Evolutionary conservation across 148 eudicot genomes (phyloP).

Genomic region (Nepenthes gracilis): DNA sequence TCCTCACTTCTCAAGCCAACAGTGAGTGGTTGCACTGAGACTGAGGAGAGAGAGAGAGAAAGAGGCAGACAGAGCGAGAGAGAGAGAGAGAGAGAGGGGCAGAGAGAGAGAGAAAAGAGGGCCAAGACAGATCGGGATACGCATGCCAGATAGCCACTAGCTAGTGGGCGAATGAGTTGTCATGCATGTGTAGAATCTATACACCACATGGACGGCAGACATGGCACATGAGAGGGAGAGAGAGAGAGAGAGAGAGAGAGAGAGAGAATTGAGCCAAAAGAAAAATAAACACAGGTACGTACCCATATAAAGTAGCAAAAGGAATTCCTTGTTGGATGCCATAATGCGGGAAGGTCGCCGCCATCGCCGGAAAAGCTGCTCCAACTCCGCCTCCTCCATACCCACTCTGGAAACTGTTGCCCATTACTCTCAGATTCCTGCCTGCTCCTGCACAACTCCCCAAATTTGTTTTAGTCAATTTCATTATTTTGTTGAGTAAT

Average conservation of each 20-base stretch:
- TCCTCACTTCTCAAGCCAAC: too few species aligned
- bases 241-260: slow-evolving; percentile 1
- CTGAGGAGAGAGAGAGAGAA: too few species aligned
- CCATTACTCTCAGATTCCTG: slow-evolving; percentile 2
- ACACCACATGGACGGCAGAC: neutral
- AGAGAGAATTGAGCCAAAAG: neutral
- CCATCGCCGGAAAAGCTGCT: slow-evolving; percentile 1
- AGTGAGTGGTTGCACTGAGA: too few species aligned
- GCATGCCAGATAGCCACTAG: neutral
- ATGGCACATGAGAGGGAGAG: neutral
- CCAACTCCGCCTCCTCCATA: slow-evolving; percentile 5
- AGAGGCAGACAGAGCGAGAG: too few species aligned
- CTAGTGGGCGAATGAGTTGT: neutral
- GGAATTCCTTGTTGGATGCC: slow-evolving; percentile 10
- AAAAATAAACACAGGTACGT: neutral
- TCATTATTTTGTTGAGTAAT: neutral
- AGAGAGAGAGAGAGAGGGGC: too few species aligned
- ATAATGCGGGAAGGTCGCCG: slow-evolving; percentile 3
- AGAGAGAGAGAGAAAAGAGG: too few species aligned
- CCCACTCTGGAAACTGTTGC: slow-evolving; percentile 3
- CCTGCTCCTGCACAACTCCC: slow-evolving; percentile 1
- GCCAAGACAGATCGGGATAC: neutral
- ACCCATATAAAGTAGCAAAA: slow-evolving; percentile 7
- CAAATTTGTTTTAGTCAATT: neutral
- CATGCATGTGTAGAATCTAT: neutral